phyloP scores from a whole-genome alignment of 495 filamentous ascomycete genomes.

The Penicillium angulare region DNA sequence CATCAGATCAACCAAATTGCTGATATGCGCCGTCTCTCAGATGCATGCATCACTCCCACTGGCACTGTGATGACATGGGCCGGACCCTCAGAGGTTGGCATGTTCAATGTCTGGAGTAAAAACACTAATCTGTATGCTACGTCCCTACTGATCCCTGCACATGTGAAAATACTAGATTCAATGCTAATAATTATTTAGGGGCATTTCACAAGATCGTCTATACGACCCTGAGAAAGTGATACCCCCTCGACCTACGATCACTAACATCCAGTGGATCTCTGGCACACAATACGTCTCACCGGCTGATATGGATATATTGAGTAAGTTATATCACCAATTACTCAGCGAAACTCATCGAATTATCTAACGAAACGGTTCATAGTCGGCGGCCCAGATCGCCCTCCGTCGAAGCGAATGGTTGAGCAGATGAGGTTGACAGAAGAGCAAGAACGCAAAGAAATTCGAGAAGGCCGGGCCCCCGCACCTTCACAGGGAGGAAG shows the following conservation, averaged over 20 bases:
- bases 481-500: conserved; percentile 18
- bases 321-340: conserved; percentile 25
- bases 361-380: conserved; percentile 9
- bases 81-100: conserved; percentile 79
- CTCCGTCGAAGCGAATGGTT: conserved; percentile 76
- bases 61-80: conserved; percentile 86
- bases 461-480: conserved; percentile 34
- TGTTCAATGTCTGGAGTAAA: conserved; percentile 78
- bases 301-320: conserved; percentile 86
- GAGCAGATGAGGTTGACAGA: conserved; percentile 61
- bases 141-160: not conserved
- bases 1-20: conserved; percentile 58
- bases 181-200: conserved; percentile 37
- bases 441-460: conserved; percentile 50
- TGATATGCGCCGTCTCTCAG: conserved; percentile 68
- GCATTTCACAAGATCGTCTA: conserved; percentile 63
- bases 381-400: conserved; percentile 84
- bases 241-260: conserved; percentile 89
- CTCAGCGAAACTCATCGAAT: not conserved
- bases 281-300: conserved; percentile 90
- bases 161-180: not conserved
- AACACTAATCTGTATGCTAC: conserved; percentile 55
- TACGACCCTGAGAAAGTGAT: conserved; percentile 69
- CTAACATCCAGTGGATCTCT: conserved; percentile 92
- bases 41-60: conserved; percentile 65